Evolutionary conservation across 1,284 basidiomycete genomes (phyloP).

Genomic region (Cutaneotrichosporon daszewskae): DNA sequence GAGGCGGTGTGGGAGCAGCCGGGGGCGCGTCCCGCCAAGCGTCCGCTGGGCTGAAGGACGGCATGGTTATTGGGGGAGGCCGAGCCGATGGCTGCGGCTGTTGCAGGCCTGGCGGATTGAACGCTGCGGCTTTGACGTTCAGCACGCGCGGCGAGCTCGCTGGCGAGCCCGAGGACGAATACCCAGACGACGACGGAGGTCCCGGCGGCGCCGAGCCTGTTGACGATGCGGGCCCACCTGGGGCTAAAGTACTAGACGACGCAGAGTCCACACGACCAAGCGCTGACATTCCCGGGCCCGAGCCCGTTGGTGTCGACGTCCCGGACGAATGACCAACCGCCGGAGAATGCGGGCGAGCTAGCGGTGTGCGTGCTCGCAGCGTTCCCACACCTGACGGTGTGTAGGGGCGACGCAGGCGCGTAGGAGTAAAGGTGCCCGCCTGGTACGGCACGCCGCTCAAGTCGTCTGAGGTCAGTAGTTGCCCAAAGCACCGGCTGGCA

Average conservation of each 20-base stretch:
- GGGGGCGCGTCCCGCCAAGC: constrained; percentile 36
- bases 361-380: constrained; percentile 40
- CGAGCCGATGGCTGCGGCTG: not conserved
- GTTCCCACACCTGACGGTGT: constrained; percentile 45
- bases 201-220: constrained; percentile 34
- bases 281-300: constrained; percentile 53
- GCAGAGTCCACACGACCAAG: constrained; percentile 14
- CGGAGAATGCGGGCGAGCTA: constrained; percentile 39
- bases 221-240: not conserved
- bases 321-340: constrained; percentile 16
- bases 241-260: not conserved
- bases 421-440: constrained; percentile 38
- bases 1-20: constrained; percentile 26
- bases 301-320: constrained; percentile 48
- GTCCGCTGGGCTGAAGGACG: constrained; percentile 66
- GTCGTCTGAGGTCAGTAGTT: constrained; percentile 33
- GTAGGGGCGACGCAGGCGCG: constrained; percentile 37
- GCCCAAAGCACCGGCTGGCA: constrained; percentile 5
- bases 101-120: constrained; percentile 53
- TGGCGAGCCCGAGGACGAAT: constrained; percentile 51
- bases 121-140: constrained; percentile 63
- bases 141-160: constrained; percentile 54
- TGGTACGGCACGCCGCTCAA: constrained; percentile 40
- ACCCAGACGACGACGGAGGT: constrained; percentile 59
- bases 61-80: constrained; percentile 58